phyloP scores from a whole-genome alignment of 345 rosid species.

The Carallia brachiata region DNA sequence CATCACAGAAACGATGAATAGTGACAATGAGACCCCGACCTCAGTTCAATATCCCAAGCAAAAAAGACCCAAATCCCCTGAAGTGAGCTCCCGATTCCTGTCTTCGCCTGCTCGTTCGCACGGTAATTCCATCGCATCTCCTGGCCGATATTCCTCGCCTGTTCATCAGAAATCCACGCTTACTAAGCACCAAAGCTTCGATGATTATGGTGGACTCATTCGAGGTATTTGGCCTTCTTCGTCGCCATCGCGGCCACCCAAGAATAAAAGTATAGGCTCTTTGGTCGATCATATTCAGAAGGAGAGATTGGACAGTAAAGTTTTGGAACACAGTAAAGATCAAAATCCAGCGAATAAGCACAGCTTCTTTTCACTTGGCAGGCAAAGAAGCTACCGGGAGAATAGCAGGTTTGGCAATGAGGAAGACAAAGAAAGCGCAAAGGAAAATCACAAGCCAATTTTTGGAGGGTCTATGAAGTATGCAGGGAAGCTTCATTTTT shows the following conservation, averaged over 20 bases:
- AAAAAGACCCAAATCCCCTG: slow-evolving; percentile 48
- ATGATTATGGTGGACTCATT: slow-evolving; percentile 20
- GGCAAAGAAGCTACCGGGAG: slow-evolving; percentile 38
- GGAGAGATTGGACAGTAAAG: slow-evolving; percentile 40
- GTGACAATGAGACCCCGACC: slow-evolving; percentile 18
- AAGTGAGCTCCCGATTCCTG: slow-evolving; percentile 64
- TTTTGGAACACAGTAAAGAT: slow-evolving; percentile 26
- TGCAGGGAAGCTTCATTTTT: slow-evolving; percentile 37
- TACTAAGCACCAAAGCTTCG: slow-evolving; percentile 32
- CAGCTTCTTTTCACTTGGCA: slow-evolving; percentile 20
- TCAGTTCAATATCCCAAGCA: slow-evolving; percentile 39
- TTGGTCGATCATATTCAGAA: slow-evolving; percentile 52
- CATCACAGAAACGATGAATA: slow-evolving; percentile 34
- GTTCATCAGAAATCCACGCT: slow-evolving; percentile 21
- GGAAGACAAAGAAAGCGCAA: slow-evolving; percentile 22
- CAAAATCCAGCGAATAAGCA: slow-evolving; percentile 11
- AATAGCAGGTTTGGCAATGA: slow-evolving; percentile 31
- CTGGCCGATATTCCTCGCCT: slow-evolving; percentile 33
- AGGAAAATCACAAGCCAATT: slow-evolving; percentile 52
- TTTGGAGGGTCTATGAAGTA: slow-evolving; percentile 58
- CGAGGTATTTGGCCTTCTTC: slow-evolving; percentile 56
- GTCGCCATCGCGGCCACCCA: slow-evolving; percentile 30
- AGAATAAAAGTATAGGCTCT: slow-evolving; percentile 31
- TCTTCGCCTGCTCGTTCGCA: slow-evolving; percentile 42
- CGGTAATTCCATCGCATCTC: slow-evolving; percentile 32